Percentiles rank a stretch among this genome's conserved stretches.
Evolutionary conservation across 2,329 filamentous ascomycete species (phyloP).

Genomic region (Fusarium pseudograminearum): DNA sequence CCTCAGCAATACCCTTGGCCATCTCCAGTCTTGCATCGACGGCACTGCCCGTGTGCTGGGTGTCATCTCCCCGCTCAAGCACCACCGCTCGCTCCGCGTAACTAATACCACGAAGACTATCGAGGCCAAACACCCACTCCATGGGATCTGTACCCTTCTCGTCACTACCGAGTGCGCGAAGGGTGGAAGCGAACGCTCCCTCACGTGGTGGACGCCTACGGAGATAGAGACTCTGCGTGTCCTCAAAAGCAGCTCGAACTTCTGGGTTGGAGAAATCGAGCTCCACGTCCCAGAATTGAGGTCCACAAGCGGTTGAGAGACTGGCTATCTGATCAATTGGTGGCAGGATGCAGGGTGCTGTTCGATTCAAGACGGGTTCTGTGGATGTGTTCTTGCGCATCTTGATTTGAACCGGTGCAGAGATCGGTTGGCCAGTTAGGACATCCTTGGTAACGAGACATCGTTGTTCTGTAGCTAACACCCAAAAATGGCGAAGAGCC

Average conservation of each 20-base stretch:
- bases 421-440: conserved; percentile 82
- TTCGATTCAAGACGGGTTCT: conserved; percentile 56
- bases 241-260: conserved; percentile 71
- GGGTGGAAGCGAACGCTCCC: conserved; percentile 77
- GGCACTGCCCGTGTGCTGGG: conserved; percentile 60
- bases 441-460: conserved; percentile 91
- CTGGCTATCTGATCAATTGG: conserved; percentile 72
- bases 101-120: conserved; percentile 65
- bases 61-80: conserved; percentile 64
- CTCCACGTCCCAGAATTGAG: conserved; percentile 83
- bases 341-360: conserved; percentile 71
- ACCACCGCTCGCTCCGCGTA: conserved; percentile 75
- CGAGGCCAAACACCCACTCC: conserved; percentile 79
- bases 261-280: conserved; percentile 77
- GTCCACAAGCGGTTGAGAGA: conserved; percentile 70
- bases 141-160: conserved; percentile 62
- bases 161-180: conserved; percentile 74
- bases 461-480: conserved; percentile 88
- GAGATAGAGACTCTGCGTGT: conserved; percentile 80
- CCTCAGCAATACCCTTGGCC: conserved; percentile 60
- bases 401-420: conserved; percentile 75
- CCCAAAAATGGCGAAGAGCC: conserved; percentile 97
- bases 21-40: conserved; percentile 81
- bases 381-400: conserved; percentile 60
- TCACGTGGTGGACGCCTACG: conserved; percentile 76